A percentile compares a stretch with the other conserved stretches of the same genome.
Conservation (phyloP, 1,139 yeast species). For the Geotrichum citri-aurantii region DNA sequence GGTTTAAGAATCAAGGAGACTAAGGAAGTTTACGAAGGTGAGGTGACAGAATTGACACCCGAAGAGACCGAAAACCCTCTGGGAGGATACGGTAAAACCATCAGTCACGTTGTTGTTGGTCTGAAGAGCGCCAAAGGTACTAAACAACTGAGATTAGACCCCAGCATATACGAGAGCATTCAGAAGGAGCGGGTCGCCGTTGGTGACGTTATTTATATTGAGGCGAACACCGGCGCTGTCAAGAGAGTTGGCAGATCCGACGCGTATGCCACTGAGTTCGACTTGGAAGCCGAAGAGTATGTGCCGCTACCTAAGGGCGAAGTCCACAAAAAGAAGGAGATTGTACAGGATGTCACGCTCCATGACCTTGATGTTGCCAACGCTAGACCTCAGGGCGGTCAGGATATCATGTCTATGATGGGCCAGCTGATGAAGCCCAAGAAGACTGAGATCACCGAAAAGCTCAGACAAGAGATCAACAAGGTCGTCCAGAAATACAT, state of each 20-base stretch:
- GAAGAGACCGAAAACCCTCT: conserved; percentile 96
- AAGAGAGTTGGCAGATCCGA: conserved; percentile 97
- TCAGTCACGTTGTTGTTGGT: conserved; percentile 89
- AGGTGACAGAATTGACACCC: conserved; percentile 91
- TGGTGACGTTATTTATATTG: conserved; percentile 96
- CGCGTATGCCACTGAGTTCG: conserved; percentile 97
- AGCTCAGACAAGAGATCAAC: conserved; percentile 86
- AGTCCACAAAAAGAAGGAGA: conserved; percentile 96
- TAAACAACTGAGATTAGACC: conserved; percentile 85
- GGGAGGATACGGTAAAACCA: conserved; percentile 97
- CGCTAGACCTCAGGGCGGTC: conserved; percentile 98
- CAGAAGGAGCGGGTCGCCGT: conserved; percentile 92
- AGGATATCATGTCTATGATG: conserved; percentile 97
- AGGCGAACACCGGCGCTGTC: conserved; percentile 95
- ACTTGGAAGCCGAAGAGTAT: conserved; percentile 95
- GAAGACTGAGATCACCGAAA: conserved; percentile 97
- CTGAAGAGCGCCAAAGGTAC: conserved; percentile 95
- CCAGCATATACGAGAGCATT: conserved; percentile 90
- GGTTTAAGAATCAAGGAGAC: conserved; percentile 95
- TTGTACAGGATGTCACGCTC: conserved; percentile 93
- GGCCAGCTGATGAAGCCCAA: conserved; percentile 94
- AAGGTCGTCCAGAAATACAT: conserved; percentile 93
- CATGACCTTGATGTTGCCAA: conserved; percentile 96
- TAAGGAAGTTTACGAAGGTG: conserved; percentile 98
- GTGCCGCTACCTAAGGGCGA: conserved; percentile 98